A percentile compares a stretch with the other conserved stretches of the same genome.
phyloP scores from a whole-genome alignment of 1,139 yeast genomes.

The Kodamaea fungicola region DNA sequence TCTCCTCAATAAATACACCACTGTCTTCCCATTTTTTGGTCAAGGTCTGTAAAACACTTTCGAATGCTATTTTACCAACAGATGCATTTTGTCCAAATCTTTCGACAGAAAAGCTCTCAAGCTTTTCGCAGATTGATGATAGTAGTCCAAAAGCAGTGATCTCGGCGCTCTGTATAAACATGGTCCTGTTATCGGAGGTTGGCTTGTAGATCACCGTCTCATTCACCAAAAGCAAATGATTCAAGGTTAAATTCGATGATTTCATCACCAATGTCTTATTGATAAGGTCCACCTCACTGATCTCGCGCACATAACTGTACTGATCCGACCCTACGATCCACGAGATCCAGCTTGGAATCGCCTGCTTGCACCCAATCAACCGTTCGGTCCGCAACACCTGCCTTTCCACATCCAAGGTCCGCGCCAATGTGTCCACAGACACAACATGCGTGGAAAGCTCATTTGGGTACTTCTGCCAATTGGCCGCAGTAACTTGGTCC shows the following conservation, averaged over 20 bases:
- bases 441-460: conserved; percentile 91
- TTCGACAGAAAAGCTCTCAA: conserved; percentile 91
- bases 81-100: conserved; percentile 85
- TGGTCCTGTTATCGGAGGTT: conserved; percentile 47
- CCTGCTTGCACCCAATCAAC: conserved; percentile 83
- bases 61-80: conserved; percentile 82
- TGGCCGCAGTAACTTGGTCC: conserved; percentile 95
- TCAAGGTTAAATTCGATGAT: conserved; percentile 85
- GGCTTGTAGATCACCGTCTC: conserved; percentile 84
- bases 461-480: conserved; percentile 96
- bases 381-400: conserved; percentile 76
- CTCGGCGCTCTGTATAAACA: conserved; percentile 78
- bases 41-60: conserved; percentile 61
- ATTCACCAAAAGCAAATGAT: conserved; percentile 69
- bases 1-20: conserved; percentile 34
- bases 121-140: conserved; percentile 65
- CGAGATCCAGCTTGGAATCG: conserved; percentile 80
- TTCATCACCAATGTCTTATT: conserved; percentile 68
- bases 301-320: conserved; percentile 80
- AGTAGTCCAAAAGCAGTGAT: conserved; percentile 82
- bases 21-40: conserved; percentile 42
- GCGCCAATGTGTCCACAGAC: conserved; percentile 80
- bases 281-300: conserved; percentile 75
- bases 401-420: conserved; percentile 59
- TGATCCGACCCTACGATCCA: conserved; percentile 72